Conservation (phyloP, 495 filamentous ascomycete genomes). For the Neurospora discreta region DNA sequence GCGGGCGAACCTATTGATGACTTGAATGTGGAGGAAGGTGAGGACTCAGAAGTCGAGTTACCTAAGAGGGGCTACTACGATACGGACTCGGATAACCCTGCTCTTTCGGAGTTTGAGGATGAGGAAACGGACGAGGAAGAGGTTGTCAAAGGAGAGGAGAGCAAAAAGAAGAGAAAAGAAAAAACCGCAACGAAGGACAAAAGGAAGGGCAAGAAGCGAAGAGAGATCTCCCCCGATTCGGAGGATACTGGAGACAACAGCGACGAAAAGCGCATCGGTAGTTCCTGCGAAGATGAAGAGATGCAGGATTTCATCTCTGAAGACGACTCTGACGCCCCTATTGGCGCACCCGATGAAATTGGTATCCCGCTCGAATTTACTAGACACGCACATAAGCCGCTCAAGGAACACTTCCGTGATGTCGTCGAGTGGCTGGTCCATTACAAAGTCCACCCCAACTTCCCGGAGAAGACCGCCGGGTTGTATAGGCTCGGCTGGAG, state of each 20-base stretch:
- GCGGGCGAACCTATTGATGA: constrained; percentile 43
- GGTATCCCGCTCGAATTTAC: constrained; percentile 66
- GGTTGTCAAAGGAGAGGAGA: constrained; percentile 13
- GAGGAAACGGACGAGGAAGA: constrained; percentile 24
- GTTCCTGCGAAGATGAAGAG: constrained; percentile 39
- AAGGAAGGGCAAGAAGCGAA: constrained; percentile 3
- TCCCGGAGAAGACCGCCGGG: constrained; percentile 41
- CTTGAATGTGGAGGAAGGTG: constrained; percentile 26
- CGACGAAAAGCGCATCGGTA: constrained; percentile 7
- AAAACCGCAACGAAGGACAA: constrained; percentile 1
- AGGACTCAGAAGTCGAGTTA: neutral
- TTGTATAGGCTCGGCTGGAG: constrained; percentile 61
- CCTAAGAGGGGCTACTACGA: constrained; percentile 29
- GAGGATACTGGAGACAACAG: constrained; percentile 23
- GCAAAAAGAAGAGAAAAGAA: neutral
- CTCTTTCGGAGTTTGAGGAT: constrained; percentile 36
- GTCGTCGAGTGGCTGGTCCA: constrained; percentile 76
- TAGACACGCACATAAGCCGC: constrained; percentile 49
- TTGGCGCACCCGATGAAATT: constrained; percentile 48
- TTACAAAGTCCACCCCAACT: constrained; percentile 61
- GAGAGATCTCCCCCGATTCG: neutral
- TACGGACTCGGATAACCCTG: constrained; percentile 26
- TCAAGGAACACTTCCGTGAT: constrained; percentile 67
- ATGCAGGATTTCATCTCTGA: constrained; percentile 57
- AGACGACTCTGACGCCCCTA: constrained; percentile 50